These are phyloP conservation scores for Leccinum insolens DNA, from an alignment of 1,284 basidiomycete species.

Conservation along the genomic window DNA sequence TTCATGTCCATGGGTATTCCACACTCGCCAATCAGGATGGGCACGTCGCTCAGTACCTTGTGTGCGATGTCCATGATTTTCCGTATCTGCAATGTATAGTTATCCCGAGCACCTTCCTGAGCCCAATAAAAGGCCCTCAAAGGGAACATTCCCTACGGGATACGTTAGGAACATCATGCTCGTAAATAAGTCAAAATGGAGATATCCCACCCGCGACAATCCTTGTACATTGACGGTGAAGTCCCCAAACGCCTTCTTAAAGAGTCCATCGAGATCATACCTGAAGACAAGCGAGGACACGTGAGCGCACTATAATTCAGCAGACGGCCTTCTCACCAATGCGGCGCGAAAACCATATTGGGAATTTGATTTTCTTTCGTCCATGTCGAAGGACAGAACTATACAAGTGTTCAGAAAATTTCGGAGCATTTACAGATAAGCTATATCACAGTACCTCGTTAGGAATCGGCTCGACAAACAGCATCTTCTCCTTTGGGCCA, in stretches of 20 bases:
- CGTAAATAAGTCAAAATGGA: not conserved
- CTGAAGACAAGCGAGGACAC: conserved; percentile 41
- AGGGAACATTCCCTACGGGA: conserved; percentile 78
- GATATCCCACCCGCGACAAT: conserved; percentile 66
- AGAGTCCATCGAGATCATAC: conserved; percentile 90
- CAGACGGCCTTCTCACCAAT: conserved; percentile 63
- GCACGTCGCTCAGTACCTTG: conserved; percentile 71
- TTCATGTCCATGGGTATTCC: conserved; percentile 96
- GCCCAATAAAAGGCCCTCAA: conserved; percentile 87
- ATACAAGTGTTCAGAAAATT: conserved; percentile 14
- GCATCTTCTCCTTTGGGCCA: conserved; percentile 60
- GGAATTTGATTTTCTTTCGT: conserved; percentile 60
- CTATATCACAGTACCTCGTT: conserved; percentile 69
- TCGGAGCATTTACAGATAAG: not conserved
- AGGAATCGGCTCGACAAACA: conserved; percentile 85
- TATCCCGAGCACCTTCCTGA: conserved; percentile 74
- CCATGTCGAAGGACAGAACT: conserved; percentile 84
- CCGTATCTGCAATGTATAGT: conserved; percentile 81
- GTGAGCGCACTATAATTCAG: not conserved
- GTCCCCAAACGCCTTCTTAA: conserved; percentile 78
- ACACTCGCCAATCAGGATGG: conserved; percentile 87
- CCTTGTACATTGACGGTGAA: conserved; percentile 92
- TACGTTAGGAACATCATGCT: conserved; percentile 9
- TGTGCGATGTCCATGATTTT: conserved; percentile 75
- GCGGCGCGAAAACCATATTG: conserved; percentile 88